phyloP scores from a whole-genome alignment of 108 stramenopile genomes.

The Schizochytrium sp. region DNA sequence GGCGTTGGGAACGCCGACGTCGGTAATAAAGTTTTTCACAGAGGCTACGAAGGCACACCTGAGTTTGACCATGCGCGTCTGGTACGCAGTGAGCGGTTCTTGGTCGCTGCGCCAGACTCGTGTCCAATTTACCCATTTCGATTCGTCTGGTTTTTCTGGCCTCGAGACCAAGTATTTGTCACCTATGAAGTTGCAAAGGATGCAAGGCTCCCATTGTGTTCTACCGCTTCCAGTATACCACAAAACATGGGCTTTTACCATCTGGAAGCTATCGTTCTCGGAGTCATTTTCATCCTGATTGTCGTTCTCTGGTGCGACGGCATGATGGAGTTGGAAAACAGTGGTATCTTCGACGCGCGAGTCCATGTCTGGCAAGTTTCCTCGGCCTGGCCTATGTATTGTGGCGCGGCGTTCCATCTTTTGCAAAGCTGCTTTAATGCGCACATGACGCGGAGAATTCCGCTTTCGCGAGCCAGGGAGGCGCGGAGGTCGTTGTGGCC shows the following conservation, averaged over 20 bases:
- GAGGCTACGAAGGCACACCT: neutral
- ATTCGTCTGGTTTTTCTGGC: neutral
- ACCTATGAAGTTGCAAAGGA: neutral
- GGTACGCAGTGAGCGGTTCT: neutral
- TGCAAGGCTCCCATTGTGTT: neutral
- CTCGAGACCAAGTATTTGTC: neutral
- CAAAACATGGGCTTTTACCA: neutral
- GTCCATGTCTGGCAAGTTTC: neutral
- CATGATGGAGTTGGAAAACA: neutral
- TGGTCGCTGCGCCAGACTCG: neutral
- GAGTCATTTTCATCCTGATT: neutral
- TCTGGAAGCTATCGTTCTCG: neutral
- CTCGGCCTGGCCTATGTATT: neutral
- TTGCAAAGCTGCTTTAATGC: neutral
- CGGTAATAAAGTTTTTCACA: neutral
- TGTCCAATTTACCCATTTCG: neutral
- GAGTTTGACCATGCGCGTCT: neutral
- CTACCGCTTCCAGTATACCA: neutral
- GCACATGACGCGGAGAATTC: neutral
- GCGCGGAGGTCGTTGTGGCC: neutral
- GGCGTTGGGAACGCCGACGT: neutral
- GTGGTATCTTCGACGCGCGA: neutral
- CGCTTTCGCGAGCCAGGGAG: neutral
- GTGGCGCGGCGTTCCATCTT: neutral
- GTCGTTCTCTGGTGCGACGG: neutral